phyloP scores from a whole-genome alignment of 371 early-diverging fungal species.

The Lichtheimia ramosa region DNA sequence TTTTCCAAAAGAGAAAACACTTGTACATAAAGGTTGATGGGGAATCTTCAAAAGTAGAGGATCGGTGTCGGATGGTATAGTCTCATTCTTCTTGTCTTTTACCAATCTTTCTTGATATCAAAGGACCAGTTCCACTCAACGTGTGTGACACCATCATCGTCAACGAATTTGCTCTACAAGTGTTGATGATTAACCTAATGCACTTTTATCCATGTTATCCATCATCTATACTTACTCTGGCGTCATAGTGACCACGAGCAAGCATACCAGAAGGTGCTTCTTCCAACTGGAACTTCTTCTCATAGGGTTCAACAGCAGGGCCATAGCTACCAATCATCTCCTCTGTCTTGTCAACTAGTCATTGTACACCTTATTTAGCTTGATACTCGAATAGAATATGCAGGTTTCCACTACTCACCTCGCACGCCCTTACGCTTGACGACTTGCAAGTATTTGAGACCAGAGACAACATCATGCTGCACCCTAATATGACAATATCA shows the following conservation, averaged over 20 bases:
- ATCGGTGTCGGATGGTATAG: neutral
- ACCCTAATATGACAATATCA: slow-evolving; percentile 49
- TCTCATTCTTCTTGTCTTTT: slow-evolving; percentile 16
- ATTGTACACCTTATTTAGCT: neutral
- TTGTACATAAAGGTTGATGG: neutral
- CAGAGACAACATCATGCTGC: slow-evolving; percentile 93
- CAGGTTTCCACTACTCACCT: slow-evolving; percentile 37
- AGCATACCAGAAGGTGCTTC: slow-evolving; percentile 92
- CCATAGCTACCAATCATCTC: slow-evolving; percentile 97
- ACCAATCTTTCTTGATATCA: slow-evolving; percentile 74
- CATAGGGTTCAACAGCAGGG: slow-evolving; percentile 74
- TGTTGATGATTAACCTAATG: too few relatives aligned
- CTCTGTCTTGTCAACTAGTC: slow-evolving; percentile 84
- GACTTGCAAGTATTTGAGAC: slow-evolving; percentile 91
- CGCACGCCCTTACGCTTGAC: slow-evolving; percentile 86
- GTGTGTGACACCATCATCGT: slow-evolving; percentile 62
- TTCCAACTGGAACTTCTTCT: slow-evolving; percentile 81
- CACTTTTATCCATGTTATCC: too few relatives aligned
- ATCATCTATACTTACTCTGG: slow-evolving; percentile 46
- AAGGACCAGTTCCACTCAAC: slow-evolving; percentile 69
- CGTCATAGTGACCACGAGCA: slow-evolving; percentile 89
- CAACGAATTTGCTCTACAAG: slow-evolving; percentile 56
- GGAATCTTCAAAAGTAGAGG: neutral
- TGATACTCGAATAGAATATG: neutral
- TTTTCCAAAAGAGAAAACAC: too few relatives aligned